phyloP scores from a whole-genome alignment of 805 yeast species.

The Suhomyces tanzawaensis region DNA sequence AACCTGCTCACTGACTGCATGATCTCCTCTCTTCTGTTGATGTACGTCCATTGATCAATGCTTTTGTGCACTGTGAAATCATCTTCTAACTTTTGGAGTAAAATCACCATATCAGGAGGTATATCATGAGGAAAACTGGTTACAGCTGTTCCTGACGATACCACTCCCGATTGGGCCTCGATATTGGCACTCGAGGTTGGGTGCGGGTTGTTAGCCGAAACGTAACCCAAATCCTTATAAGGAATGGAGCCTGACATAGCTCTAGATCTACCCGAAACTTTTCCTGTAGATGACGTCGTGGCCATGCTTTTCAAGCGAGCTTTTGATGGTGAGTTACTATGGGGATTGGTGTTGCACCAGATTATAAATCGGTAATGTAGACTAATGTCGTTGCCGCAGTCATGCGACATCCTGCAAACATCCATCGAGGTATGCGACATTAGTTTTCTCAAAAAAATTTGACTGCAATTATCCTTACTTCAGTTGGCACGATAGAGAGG shows the following conservation, averaged over 20 bases:
- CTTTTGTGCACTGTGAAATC: conserved; percentile 40
- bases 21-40: conserved; percentile 44
- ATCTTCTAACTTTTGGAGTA: conserved; percentile 41
- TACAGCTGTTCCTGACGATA: conserved; percentile 11
- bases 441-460: too few relatives aligned
- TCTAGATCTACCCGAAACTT: conserved; percentile 15
- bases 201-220: conserved; percentile 23
- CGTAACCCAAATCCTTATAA: conserved; percentile 20
- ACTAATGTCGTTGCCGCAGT: too few relatives aligned
- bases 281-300: conserved; percentile 3
- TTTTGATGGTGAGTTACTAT: too few relatives aligned
- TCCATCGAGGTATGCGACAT: too few relatives aligned
- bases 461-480: too few relatives aligned
- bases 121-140: conserved; percentile 28
- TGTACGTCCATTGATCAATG: conserved; percentile 48
- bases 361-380: too few relatives aligned
- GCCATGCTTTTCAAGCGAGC: too few relatives aligned
- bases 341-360: too few relatives aligned
- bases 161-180: conserved; percentile 12
- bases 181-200: conserved; percentile 15
- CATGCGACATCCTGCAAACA: too few relatives aligned
- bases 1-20: conserved; percentile 35
- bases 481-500: too few relatives aligned
- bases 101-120: conserved; percentile 45
- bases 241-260: conserved; percentile 15